These are phyloP conservation scores for Neonectria sp. DNA, from an alignment of 2,329 filamentous ascomycete species.

Conservation along the genomic window DNA sequence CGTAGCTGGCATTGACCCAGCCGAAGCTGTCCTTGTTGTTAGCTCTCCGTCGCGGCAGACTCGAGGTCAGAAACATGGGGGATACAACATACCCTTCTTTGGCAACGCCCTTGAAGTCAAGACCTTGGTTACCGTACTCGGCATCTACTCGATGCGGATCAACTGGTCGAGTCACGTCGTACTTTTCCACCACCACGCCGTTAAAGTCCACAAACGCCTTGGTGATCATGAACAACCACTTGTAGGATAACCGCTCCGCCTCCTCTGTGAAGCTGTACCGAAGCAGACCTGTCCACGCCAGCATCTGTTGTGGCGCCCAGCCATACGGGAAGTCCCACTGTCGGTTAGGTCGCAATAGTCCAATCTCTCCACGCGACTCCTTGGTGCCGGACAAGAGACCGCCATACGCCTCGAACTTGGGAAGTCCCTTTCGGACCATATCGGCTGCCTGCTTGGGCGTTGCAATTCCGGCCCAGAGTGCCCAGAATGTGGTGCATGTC, in stretches of 20 bases:
- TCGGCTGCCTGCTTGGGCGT: slow-evolving; percentile 88
- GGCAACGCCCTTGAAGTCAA: slow-evolving; percentile 95
- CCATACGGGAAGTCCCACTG: slow-evolving; percentile 99
- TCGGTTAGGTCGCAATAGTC: slow-evolving; percentile 88
- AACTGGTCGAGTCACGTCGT: slow-evolving; percentile 91
- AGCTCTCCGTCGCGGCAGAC: slow-evolving; percentile 39
- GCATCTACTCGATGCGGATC: slow-evolving; percentile 96
- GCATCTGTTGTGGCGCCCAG: slow-evolving; percentile 98
- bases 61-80: not conserved
- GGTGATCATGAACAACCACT: slow-evolving; percentile 98
- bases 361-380: slow-evolving; percentile 85
- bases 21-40: slow-evolving; percentile 78
- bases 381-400: slow-evolving; percentile 92
- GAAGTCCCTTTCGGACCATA: slow-evolving; percentile 86
- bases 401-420: slow-evolving; percentile 89
- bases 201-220: slow-evolving; percentile 99
- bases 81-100: slow-evolving; percentile 82
- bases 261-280: slow-evolving; percentile 94
- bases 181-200: slow-evolving; percentile 98
- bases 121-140: slow-evolving; percentile 97
- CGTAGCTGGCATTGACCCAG: slow-evolving; percentile 98
- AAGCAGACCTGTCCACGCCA: slow-evolving; percentile 94
- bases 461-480: slow-evolving; percentile 94
- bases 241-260: slow-evolving; percentile 90
- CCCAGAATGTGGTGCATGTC: slow-evolving; percentile 95